Percentiles rank a stretch among this genome's conserved stretches.
phyloP scores from a whole-genome alignment of 108 stramenopile species.

The Skeletonema costatum region DNA sequence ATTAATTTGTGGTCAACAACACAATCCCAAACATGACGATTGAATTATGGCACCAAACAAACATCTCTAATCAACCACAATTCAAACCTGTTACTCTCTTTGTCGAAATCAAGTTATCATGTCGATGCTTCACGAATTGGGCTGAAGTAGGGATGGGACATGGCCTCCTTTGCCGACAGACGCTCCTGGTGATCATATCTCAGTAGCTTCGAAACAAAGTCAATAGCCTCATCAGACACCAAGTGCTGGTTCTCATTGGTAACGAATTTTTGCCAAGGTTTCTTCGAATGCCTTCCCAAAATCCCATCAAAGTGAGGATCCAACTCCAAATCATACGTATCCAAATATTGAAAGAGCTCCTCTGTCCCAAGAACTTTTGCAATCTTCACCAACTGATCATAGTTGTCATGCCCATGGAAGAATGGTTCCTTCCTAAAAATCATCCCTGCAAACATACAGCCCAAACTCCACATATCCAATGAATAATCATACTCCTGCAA shows the following conservation, averaged over 20 bases:
- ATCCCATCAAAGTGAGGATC: constrained; percentile 98
- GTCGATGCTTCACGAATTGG: constrained; percentile 90
- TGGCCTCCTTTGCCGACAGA: constrained; percentile 97
- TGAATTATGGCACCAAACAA: not conserved
- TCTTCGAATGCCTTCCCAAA: constrained; percentile 94
- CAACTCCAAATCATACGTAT: constrained; percentile 96
- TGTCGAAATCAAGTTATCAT: constrained; percentile 20
- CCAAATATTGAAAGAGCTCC: constrained; percentile 94
- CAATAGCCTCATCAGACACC: constrained; percentile 96
- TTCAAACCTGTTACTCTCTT: not conserved
- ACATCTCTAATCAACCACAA: not conserved
- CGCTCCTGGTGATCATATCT: constrained; percentile 97
- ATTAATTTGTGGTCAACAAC: not conserved
- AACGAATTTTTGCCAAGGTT: constrained; percentile 98
- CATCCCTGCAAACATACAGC: constrained; percentile 99
- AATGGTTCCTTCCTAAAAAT: constrained; percentile 99
- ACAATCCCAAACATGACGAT: not conserved
- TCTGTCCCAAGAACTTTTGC: constrained; percentile 99
- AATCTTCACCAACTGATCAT: constrained; percentile 99
- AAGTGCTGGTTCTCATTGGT: constrained; percentile 97
- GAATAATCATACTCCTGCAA: constrained; percentile 99
- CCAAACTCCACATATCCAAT: constrained; percentile 99
- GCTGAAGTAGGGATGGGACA: constrained; percentile 97
- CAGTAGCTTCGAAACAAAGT: constrained; percentile 91
- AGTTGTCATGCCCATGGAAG: constrained; percentile 99